Percentiles rank a stretch among this genome's conserved stretches.
Evolutionary conservation across 2,329 filamentous ascomycete genomes (phyloP).

Genomic region (Dactylellina cionopaga): DNA sequence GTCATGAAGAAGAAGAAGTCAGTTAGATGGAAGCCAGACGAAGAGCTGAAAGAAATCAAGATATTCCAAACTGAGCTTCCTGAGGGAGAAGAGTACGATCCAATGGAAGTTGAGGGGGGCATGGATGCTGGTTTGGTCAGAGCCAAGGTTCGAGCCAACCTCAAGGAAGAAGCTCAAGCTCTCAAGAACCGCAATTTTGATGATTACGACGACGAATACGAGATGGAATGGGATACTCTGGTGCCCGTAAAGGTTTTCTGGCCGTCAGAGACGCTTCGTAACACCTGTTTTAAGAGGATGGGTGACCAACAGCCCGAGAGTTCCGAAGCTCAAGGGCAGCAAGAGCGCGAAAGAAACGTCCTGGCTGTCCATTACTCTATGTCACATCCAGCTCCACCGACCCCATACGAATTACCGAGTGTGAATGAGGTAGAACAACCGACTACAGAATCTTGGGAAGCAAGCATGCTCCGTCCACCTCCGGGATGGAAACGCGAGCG

Average conservation of each 20-base stretch:
- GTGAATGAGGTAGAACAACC: slow-evolving; percentile 28
- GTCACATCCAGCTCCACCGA: slow-evolving; percentile 33
- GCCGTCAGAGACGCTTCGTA: slow-evolving; percentile 25
- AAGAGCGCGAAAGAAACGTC: slow-evolving; percentile 46
- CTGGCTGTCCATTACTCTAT: slow-evolving; percentile 49
- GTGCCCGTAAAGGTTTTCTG: slow-evolving; percentile 13
- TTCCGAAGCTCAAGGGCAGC: slow-evolving; percentile 24
- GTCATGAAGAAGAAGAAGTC: slow-evolving; percentile 51
- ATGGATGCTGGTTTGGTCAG: slow-evolving; percentile 44
- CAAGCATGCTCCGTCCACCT: slow-evolving; percentile 33
- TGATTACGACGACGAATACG: slow-evolving; percentile 48
- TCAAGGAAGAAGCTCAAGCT: slow-evolving; percentile 45
- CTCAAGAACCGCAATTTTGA: slow-evolving; percentile 42
- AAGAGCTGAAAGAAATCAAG: slow-evolving; percentile 37
- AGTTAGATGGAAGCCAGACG: slow-evolving; percentile 48
- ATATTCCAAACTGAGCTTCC: slow-evolving; percentile 48
- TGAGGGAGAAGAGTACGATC: slow-evolving; percentile 48
- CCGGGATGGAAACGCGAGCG: slow-evolving; percentile 43
- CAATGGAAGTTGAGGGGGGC: slow-evolving; percentile 42
- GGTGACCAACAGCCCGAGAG: slow-evolving; percentile 41
- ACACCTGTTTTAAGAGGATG: slow-evolving; percentile 43
- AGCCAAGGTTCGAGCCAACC: slow-evolving; percentile 44
- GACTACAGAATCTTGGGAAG: slow-evolving; percentile 14
- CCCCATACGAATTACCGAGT: slow-evolving; percentile 30
- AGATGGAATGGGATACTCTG: slow-evolving; percentile 46